Evolutionary conservation across 495 filamentous ascomycete species (phyloP).

Genomic region (Penicillium tannophilum): DNA sequence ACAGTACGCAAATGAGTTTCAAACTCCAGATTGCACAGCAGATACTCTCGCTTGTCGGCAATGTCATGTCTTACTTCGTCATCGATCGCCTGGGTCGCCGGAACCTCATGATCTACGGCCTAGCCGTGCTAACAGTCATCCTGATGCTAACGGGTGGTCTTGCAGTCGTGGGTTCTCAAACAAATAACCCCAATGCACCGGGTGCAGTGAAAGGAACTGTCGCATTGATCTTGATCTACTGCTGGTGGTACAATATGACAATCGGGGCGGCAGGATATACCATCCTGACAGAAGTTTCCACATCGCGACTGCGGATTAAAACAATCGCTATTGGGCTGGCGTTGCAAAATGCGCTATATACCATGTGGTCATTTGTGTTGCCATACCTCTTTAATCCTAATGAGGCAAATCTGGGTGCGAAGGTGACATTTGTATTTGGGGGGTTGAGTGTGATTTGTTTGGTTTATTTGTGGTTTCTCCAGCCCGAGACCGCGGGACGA

Average conservation of each 20-base stretch:
- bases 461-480: constrained; percentile 23
- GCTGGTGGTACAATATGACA: constrained; percentile 32
- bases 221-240: constrained; percentile 30
- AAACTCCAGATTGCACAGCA: constrained; percentile 35
- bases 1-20: constrained; percentile 29
- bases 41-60: constrained; percentile 32
- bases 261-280: constrained; percentile 38
- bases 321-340: constrained; percentile 34
- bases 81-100: constrained; percentile 34
- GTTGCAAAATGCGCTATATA: constrained; percentile 29
- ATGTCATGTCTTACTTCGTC: constrained; percentile 33
- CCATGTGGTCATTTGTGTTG: constrained; percentile 32
- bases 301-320: constrained; percentile 31
- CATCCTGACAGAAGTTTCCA: constrained; percentile 28
- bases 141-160: constrained; percentile 29
- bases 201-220: constrained; percentile 25
- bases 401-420: constrained; percentile 17
- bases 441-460: constrained; percentile 19
- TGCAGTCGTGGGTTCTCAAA: constrained; percentile 22
- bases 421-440: constrained; percentile 27
- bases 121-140: constrained; percentile 24
- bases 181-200: constrained; percentile 10
- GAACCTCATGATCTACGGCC: constrained; percentile 29
- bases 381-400: constrained; percentile 19
- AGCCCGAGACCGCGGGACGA: constrained; percentile 18